Conservation (phyloP, 2,329 filamentous ascomycete genomes). For the Aspergillus unguis region DNA sequence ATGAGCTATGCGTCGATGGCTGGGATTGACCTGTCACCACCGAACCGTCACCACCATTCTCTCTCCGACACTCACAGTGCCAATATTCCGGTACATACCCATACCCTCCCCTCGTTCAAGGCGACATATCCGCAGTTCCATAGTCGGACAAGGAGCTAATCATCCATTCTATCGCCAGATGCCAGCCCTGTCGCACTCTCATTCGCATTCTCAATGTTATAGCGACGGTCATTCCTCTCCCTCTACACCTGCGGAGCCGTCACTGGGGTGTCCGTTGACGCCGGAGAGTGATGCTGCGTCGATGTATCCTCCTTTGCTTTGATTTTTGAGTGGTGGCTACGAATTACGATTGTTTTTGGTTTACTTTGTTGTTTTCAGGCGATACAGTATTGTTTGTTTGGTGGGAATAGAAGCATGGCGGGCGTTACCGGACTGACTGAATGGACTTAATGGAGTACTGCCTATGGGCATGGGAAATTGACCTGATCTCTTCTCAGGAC, state of each 20-base stretch:
- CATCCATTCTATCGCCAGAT: constrained; percentile 26
- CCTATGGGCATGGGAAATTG: not conserved
- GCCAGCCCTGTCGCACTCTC: constrained; percentile 29
- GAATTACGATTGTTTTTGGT: constrained; percentile 5
- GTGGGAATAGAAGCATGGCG: constrained; percentile 12
- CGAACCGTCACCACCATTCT: constrained; percentile 29
- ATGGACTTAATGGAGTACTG: not conserved
- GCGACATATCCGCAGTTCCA: constrained; percentile 15
- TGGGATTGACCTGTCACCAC: constrained; percentile 50
- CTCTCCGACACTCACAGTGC: constrained; percentile 34
- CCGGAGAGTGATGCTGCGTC: constrained; percentile 39
- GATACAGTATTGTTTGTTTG: not conserved
- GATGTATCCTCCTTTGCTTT: constrained; percentile 23
- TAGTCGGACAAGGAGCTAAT: constrained; percentile 16
- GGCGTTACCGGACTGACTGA: constrained; percentile 2
- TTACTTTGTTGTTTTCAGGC: not conserved
- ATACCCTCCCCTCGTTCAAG: constrained; percentile 32
- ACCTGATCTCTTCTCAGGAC: not conserved
- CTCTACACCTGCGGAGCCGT: constrained; percentile 41
- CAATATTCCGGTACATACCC: constrained; percentile 44
- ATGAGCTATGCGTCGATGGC: constrained; percentile 60
- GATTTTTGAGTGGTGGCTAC: constrained; percentile 9
- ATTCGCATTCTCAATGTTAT: constrained; percentile 23
- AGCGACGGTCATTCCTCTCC: constrained; percentile 39
- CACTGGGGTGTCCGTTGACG: constrained; percentile 41